Evolutionary conservation across 441 rosid species (phyloP), one percentile per base, ranked within the genome.

Genomic region (Brassica hybrid): DNA sequence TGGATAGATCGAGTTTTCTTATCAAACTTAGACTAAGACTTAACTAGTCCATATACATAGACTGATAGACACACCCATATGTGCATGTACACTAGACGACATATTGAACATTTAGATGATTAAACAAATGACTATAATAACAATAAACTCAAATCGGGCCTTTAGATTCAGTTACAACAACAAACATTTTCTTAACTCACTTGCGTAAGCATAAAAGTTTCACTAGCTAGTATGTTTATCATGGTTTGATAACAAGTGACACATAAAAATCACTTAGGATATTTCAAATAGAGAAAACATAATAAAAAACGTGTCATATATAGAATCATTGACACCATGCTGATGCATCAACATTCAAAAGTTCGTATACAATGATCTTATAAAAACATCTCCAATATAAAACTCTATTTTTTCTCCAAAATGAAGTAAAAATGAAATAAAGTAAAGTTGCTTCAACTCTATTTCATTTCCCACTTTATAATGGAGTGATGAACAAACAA

Each of bases 1-100:
- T 18, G 12, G 1, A 12, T 52, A 61, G 38, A 65, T 57, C 66
- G 17, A 41, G 72, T 30, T 65, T 16, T 65, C 67, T 59, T 21
- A 58, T 58, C 18, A 10, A 54, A 17, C 13, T 52, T 38, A 58
- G 65, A 65, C 30, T 9, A 77, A 65, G 76, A 65, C 62, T 77
- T 77, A 2, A 65, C 19, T 27, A 57, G 72, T 71, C 72, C 59
- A 77, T 71, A 16, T 71, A 56, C 76, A 57, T 77, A 71, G 72
- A 65, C 67, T 77, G 61, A 77, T 56, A 43, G 80, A 77, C 76
- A 45, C 27, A 71, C 61, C 67, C 76, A 65, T 77, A 71, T 71
- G 76, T 71, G 50, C 76, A 71, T 77, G 72, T 57, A 43, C 76
- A 65, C 62, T 58, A 77, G 43, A 71, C 56, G 76, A 77, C 73